Conservation (phyloP, 768 basidiomycete species). For the Auriscalpium vulgare region DNA sequence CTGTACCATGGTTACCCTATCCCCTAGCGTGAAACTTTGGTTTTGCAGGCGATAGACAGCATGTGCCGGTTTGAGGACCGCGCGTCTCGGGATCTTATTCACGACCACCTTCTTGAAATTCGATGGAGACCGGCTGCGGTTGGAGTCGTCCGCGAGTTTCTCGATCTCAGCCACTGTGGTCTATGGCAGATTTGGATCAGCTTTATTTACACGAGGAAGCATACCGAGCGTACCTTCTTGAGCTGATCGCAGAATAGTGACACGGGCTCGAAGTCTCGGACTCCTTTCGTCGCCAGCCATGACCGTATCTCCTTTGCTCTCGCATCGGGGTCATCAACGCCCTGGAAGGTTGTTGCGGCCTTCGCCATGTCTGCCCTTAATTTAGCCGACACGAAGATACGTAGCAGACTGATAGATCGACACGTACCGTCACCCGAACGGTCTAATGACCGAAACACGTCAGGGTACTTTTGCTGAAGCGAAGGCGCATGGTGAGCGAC, state of each 20-base stretch:
- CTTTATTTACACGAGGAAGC: neutral
- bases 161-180: slow-evolving; percentile 77
- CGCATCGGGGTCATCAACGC: slow-evolving; percentile 52
- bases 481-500: neutral
- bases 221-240: slow-evolving; percentile 51
- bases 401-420: neutral
- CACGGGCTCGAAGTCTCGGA: slow-evolving; percentile 88
- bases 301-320: slow-evolving; percentile 67
- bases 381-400: neutral
- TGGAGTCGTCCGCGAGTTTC: slow-evolving; percentile 60
- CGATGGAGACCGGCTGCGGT: slow-evolving; percentile 45
- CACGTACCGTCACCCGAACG: slow-evolving; percentile 59
- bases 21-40: slow-evolving; percentile 81
- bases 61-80: slow-evolving; percentile 88
- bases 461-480: slow-evolving; percentile 66
- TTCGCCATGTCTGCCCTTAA: slow-evolving; percentile 55
- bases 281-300: slow-evolving; percentile 84
- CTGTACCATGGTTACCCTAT: slow-evolving; percentile 93
- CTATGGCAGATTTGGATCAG: slow-evolving; percentile 29
- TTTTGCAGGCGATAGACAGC: slow-evolving; percentile 84
- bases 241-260: slow-evolving; percentile 89
- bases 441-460: slow-evolving; percentile 71
- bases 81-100: slow-evolving; percentile 87
- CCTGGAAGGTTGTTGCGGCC: slow-evolving; percentile 51
- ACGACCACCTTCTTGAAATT: slow-evolving; percentile 89